phyloP scores from a whole-genome alignment of 1,139 yeast species.

The Pichia sp. region DNA sequence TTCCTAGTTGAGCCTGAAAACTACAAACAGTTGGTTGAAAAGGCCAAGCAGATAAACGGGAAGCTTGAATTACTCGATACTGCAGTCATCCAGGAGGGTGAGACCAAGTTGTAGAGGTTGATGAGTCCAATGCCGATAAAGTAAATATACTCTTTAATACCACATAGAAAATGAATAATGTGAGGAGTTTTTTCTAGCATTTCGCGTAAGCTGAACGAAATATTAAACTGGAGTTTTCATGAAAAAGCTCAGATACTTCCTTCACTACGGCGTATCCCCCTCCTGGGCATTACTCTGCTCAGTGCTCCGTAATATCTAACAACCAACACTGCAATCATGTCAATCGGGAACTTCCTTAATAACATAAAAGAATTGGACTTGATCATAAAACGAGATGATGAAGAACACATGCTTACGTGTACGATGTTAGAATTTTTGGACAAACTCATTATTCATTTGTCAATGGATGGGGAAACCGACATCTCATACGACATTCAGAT shows the following conservation, averaged over 20 bases:
- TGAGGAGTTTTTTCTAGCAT: not conserved
- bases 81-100: constrained; percentile 73
- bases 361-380: constrained; percentile 9
- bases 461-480: constrained; percentile 39
- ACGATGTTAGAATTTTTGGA: constrained; percentile 31
- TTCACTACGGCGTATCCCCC: not conserved
- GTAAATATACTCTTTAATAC: no score
- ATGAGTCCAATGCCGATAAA: not conserved
- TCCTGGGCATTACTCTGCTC: no score
- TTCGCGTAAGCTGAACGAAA: not conserved
- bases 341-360: constrained; percentile 2
- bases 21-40: constrained; percentile 64
- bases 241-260: not conserved
- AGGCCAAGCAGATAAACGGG: constrained; percentile 56
- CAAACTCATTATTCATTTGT: constrained; percentile 33
- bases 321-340: not conserved
- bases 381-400: constrained; percentile 2
- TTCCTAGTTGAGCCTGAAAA: constrained; percentile 87
- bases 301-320: no score
- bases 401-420: constrained; percentile 20
- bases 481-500: constrained; percentile 36
- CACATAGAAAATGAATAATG: no score
- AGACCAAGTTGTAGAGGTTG: constrained; percentile 18
- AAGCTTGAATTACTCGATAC: constrained; percentile 81
- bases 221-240: not conserved